Evolutionary conservation across 2,329 filamentous ascomycete genomes (phyloP), one percentile per base, ranked within the genome.

Genomic region (Scolecobasidium constrictum): DNA sequence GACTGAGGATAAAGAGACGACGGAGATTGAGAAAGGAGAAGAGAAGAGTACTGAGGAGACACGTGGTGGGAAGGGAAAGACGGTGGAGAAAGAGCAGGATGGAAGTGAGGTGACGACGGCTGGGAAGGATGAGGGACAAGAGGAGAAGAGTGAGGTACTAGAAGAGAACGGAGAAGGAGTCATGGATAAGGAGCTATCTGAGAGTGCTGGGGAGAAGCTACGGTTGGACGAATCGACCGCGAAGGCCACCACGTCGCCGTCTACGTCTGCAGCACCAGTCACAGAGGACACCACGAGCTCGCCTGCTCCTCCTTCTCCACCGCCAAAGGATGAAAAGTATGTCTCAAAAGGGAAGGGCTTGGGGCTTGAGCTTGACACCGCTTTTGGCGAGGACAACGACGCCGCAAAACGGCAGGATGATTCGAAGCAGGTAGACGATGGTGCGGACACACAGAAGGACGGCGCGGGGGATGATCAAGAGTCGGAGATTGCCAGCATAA

Each of bases 401-500:
- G 39, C 39, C 11, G 18, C 22, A 20, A 43, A 33, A 28, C 20
- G 19, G 20, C 59, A 56, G 28, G 56, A 60, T 36, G 48, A 50
- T 17, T 48, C 43, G 18, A 43, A 49, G 11, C 23, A n/a, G 17
- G 35, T 48, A 26, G 53, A 57, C 39, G 53, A 52, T 12, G 59
- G 59, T 47, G 73, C 76, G 17, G 79, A 87, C 40, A 60, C 58
- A 16, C 55, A 60, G 11, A 53, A 61, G 34, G 58, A 56, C 4
- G 54, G 55, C 2, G 62, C 65, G 35, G 49, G 51, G 4, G 75
- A 75, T 40, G 78, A 77, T 40, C 86, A 84, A 1, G 77, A 78
- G 46, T 81, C 82, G 4, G 92, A 98, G 65, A 95, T 98, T 47
- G 86, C 95, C 63, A 94, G 76, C 57, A 96, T 98, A 59, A 96